Conservation (phyloP, 164 flowering plant species). For the Malania oleifera region DNA sequence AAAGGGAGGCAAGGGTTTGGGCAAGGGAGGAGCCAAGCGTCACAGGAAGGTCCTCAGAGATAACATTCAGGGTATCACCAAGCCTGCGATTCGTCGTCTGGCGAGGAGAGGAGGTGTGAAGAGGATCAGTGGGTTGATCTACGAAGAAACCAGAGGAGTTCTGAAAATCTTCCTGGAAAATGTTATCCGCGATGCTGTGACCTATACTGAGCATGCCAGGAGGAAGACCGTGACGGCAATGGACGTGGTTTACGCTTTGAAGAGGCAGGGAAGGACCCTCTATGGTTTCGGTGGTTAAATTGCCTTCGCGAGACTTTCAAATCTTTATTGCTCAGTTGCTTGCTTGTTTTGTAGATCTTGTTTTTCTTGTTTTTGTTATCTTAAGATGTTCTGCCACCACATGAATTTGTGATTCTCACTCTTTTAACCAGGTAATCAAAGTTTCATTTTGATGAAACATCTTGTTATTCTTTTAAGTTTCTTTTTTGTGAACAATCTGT, state of each 20-base stretch:
- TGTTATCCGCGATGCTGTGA: constrained; percentile 47
- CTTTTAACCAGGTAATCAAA: too few relatives aligned
- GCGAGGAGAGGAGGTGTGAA: constrained; percentile 52
- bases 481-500: too few relatives aligned
- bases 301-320: neutral
- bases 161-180: constrained; percentile 50
- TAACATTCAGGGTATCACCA: constrained; percentile 48
- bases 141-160: constrained; percentile 49
- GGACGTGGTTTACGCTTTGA: constrained; percentile 40
- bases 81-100: constrained; percentile 46
- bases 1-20: constrained; percentile 53
- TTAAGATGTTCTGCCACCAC: too few relatives aligned
- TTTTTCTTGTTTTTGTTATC: too few relatives aligned
- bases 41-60: constrained; percentile 47
- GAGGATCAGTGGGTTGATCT: constrained; percentile 50
- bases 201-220: constrained; percentile 50
- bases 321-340: too few relatives aligned
- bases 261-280: constrained; percentile 38
- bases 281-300: constrained; percentile 36
- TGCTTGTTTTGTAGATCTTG: neutral
- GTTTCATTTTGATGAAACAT: too few relatives aligned
- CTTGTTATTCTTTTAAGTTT: too few relatives aligned
- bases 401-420: too few relatives aligned
- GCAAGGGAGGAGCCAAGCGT: constrained; percentile 54
- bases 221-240: constrained; percentile 48